Conservation (phyloP, 1,139 yeast species). For the Blastobotrys buckinghamii region DNA sequence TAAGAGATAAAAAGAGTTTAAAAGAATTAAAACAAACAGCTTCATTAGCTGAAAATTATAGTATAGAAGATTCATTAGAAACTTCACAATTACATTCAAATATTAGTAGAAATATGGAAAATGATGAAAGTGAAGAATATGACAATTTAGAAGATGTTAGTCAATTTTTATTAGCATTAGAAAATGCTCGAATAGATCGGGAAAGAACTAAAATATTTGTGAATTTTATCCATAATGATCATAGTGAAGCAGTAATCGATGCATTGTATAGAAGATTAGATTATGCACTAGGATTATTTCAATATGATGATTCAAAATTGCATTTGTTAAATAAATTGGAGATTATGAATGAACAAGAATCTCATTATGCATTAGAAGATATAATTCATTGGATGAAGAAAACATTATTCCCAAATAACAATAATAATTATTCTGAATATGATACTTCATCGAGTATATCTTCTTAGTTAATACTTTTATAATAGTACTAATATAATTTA, state of each 20-base stretch:
- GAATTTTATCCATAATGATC: background rate
- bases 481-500: no score
- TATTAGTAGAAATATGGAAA: background rate
- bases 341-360: background rate
- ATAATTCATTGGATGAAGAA: background rate
- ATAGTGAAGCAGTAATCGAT: background rate
- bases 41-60: background rate
- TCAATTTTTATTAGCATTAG: constrained; percentile 2
- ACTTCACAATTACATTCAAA: background rate
- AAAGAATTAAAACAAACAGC: background rate
- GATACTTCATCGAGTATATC: no score
- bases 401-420: no score
- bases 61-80: constrained; percentile 1
- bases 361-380: constrained; percentile 1
- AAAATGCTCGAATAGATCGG: constrained; percentile 8
- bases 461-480: no score
- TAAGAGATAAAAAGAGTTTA: constrained; percentile 22
- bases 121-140: background rate
- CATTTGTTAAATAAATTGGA: background rate
- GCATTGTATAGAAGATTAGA: background rate
- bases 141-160: constrained; percentile 1
- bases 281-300: background rate
- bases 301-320: background rate
- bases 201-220: constrained; percentile 7
- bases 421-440: no score